Evolutionary conservation across 1,284 basidiomycete species (phyloP).

Genomic region (Trichosporon sp.): DNA sequence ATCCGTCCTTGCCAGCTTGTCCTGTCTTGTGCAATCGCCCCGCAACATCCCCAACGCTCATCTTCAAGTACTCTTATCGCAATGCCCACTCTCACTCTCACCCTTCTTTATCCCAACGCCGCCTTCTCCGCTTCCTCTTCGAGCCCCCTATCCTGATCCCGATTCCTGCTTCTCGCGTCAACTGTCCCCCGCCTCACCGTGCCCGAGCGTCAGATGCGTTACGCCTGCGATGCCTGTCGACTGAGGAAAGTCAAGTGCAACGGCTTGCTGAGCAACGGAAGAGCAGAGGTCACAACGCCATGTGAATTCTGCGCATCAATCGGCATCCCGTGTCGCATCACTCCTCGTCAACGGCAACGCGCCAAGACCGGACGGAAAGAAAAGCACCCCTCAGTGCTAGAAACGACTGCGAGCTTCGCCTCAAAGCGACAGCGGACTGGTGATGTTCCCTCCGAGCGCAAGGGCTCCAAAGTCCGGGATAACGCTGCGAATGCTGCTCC

Average conservation of each 20-base stretch:
- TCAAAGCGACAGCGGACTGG: background rate
- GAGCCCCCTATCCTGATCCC: too few relatives aligned
- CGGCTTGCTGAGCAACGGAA: background rate
- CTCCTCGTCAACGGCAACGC: conserved; percentile 7
- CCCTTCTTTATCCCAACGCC: too few relatives aligned
- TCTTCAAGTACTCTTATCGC: too few relatives aligned
- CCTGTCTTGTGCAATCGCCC: too few relatives aligned
- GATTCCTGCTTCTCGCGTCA: too few relatives aligned
- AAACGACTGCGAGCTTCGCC: background rate
- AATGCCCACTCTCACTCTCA: too few relatives aligned
- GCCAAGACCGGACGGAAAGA: conserved; percentile 4
- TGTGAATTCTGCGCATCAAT: conserved; percentile 14
- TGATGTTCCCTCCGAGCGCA: too few relatives aligned
- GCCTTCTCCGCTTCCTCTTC: too few relatives aligned
- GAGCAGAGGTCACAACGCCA: background rate
- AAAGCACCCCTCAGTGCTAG: background rate
- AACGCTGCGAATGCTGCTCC: background rate
- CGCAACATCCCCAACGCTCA: too few relatives aligned
- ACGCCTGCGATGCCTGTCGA: conserved; percentile 13
- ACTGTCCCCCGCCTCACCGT: too few relatives aligned
- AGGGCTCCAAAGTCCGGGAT: too few relatives aligned
- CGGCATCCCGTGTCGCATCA: conserved; percentile 8
- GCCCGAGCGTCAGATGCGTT: background rate
- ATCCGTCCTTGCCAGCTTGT: too few relatives aligned
- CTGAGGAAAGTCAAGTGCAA: conserved; percentile 14